Evolutionary conservation across 192 early-diverging fungal genomes (phyloP).

Genomic region (Coemansia sp.): DNA sequence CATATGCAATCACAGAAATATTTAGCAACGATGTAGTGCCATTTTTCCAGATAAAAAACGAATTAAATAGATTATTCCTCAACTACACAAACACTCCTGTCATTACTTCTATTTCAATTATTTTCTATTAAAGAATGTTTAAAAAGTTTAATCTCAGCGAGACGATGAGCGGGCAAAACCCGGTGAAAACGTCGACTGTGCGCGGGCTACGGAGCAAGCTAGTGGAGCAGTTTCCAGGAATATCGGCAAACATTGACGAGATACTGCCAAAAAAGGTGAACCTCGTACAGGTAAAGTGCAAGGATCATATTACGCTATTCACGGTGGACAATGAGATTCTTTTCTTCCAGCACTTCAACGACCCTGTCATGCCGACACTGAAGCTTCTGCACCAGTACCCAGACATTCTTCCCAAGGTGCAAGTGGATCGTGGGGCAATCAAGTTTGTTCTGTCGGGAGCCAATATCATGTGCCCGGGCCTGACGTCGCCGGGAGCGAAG

Average conservation of each 20-base stretch:
- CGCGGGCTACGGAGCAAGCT: slow-evolving; percentile 83
- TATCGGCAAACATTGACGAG: slow-evolving; percentile 86
- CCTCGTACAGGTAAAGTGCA: slow-evolving; percentile 84
- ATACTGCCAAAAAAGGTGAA: slow-evolving; percentile 95
- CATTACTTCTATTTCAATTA: not conserved
- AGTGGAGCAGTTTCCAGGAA: slow-evolving; percentile 81
- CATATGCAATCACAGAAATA: too few species aligned
- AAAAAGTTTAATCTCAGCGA: slow-evolving; percentile 82
- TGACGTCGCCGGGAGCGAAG: slow-evolving; percentile 89
- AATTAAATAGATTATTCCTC: too few species aligned
- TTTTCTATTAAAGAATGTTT: slow-evolving; percentile 52
- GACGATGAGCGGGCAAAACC: slow-evolving; percentile 70
- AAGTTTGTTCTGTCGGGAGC: slow-evolving; percentile 96
- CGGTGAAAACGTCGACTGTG: slow-evolving; percentile 91
- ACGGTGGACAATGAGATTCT: slow-evolving; percentile 81
- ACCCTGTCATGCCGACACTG: slow-evolving; percentile 84
- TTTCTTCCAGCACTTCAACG: slow-evolving; percentile 96
- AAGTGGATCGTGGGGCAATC: slow-evolving; percentile 96
- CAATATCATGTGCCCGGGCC: slow-evolving; percentile 98
- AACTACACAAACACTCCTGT: too few species aligned
- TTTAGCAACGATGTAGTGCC: too few species aligned
- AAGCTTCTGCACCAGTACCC: slow-evolving; percentile 92
- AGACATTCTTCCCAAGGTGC: slow-evolving; percentile 82
- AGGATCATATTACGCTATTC: slow-evolving; percentile 84
- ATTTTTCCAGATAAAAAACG: too few species aligned